Conservation (phyloP, 2,329 filamentous ascomycete genomes). For the Trichoderma koningii region DNA sequence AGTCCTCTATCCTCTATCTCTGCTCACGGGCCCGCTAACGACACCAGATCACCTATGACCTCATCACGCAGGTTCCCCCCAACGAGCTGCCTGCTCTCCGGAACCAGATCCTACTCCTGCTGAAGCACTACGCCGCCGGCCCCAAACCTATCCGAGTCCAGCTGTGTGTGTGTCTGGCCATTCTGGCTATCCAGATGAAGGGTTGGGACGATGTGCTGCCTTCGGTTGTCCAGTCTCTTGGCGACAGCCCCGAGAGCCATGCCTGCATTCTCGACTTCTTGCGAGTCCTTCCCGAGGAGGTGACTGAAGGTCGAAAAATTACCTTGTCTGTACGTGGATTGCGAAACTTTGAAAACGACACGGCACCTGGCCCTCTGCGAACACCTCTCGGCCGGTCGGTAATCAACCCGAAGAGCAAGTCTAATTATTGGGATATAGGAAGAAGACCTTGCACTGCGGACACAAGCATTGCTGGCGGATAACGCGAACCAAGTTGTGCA, state of each 20-base stretch:
- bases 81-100: slow-evolving; percentile 75
- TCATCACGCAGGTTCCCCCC: slow-evolving; percentile 77
- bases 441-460: slow-evolving; percentile 87
- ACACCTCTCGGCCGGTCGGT: slow-evolving; percentile 41
- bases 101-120: slow-evolving; percentile 77
- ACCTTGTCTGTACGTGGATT: slow-evolving; percentile 94
- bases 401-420: slow-evolving; percentile 32
- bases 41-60: slow-evolving; percentile 87
- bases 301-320: slow-evolving; percentile 98
- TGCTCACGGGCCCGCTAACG: slow-evolving; percentile 19
- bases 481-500: slow-evolving; percentile 87
- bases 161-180: slow-evolving; percentile 91
- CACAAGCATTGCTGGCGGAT: slow-evolving; percentile 84
- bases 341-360: slow-evolving; percentile 49
- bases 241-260: slow-evolving; percentile 74
- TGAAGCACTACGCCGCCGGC: slow-evolving; percentile 79
- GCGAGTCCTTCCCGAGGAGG: slow-evolving; percentile 95
- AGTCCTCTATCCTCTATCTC: not conserved
- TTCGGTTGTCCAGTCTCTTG: slow-evolving; percentile 76
- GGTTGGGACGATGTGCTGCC: slow-evolving; percentile 91
- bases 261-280: slow-evolving; percentile 94
- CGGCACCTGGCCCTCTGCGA: slow-evolving; percentile 38
- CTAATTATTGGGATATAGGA: slow-evolving; percentile 67
- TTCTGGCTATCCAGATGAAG: slow-evolving; percentile 93
- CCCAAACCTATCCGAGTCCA: slow-evolving; percentile 86